Conservation (phyloP, 805 yeast species). For the Schizosaccharomyces lindneri region DNA sequence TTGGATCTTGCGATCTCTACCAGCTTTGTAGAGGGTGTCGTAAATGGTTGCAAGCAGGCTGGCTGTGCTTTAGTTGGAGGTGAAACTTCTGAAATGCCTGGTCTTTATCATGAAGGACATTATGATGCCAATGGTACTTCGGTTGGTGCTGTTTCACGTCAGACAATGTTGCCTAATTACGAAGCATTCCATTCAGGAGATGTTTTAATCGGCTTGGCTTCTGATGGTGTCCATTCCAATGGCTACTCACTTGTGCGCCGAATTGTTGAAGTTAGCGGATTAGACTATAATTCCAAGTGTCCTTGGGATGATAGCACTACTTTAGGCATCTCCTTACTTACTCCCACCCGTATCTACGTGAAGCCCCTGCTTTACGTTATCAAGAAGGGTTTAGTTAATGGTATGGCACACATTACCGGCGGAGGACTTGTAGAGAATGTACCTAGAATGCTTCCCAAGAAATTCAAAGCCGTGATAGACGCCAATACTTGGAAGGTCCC, state of each 20-base stretch:
- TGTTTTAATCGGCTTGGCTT: conserved; percentile 60
- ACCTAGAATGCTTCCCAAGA: conserved; percentile 75
- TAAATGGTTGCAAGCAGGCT: conserved; percentile 79
- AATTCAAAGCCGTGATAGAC: conserved; percentile 60
- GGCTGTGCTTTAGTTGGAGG: conserved; percentile 98
- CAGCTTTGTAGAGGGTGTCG: conserved; percentile 81
- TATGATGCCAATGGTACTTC: conserved; percentile 98
- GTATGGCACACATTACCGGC: conserved; percentile 92
- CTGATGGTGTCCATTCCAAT: conserved; percentile 89
- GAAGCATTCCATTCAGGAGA: conserved; percentile 53
- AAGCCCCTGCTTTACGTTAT: conserved; percentile 63
- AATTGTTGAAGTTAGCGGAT: conserved; percentile 56
- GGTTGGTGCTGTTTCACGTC: conserved; percentile 77
- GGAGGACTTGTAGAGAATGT: conserved; percentile 93
- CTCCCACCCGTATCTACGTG: conserved; percentile 87
- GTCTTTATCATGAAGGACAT: conserved; percentile 85
- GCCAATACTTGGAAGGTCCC: conserved; percentile 64
- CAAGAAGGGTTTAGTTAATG: conserved; percentile 42
- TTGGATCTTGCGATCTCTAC: conserved; percentile 66
- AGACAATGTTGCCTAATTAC: conserved; percentile 45
- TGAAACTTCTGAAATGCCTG: conserved; percentile 98
- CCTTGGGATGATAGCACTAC: conserved; percentile 58
- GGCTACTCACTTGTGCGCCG: conserved; percentile 89
- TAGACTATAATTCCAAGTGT: conserved; percentile 44
- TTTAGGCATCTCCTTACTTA: conserved; percentile 63